Percentiles rank a stretch among this genome's conserved stretches.
Evolutionary conservation across 2,329 filamentous ascomycete genomes (phyloP).

Genomic region (Fonsecaea nubica): DNA sequence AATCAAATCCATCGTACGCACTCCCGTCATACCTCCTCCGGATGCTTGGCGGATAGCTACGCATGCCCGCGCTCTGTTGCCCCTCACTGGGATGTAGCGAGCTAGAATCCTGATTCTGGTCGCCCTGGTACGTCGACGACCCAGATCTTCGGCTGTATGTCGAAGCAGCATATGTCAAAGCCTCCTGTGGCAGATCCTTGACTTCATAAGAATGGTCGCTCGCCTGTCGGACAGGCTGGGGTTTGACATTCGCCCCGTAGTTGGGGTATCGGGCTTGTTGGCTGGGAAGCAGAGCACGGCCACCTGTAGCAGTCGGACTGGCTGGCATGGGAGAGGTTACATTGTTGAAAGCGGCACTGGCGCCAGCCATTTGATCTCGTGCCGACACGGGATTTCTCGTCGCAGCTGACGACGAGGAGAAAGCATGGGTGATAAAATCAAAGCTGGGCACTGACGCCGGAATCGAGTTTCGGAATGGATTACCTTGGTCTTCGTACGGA

Average conservation of each 20-base stretch:
- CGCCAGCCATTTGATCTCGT: constrained; percentile 30
- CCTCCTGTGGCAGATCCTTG: constrained; percentile 28
- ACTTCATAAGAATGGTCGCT: constrained; percentile 29
- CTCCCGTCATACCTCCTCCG: constrained; percentile 44
- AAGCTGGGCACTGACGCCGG: constrained; percentile 38
- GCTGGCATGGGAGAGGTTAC: constrained; percentile 20
- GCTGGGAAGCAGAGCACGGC: constrained; percentile 44
- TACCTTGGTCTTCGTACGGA: constrained; percentile 38
- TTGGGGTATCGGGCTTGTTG: constrained; percentile 42
- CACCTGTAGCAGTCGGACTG: constrained; percentile 20
- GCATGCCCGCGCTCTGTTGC: constrained; percentile 38
- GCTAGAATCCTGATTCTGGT: constrained; percentile 40
- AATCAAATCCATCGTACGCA: constrained; percentile 39
- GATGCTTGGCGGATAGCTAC: constrained; percentile 39
- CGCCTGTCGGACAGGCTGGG: constrained; percentile 17
- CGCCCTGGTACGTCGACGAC: constrained; percentile 20
- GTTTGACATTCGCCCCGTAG: constrained; percentile 10
- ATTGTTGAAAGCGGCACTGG: constrained; percentile 29
- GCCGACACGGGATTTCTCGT: constrained; percentile 18
- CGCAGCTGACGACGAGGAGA: constrained; percentile 1
- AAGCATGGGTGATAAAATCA: constrained; percentile 32
- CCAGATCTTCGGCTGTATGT: constrained; percentile 9
- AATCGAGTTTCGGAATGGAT: constrained; percentile 39
- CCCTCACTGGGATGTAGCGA: constrained; percentile 36
- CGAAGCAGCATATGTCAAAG: constrained; percentile 20